These are phyloP conservation scores for Bipolaris zeicola DNA, from an alignment of 2,329 filamentous ascomycete species.

Conservation along the genomic window DNA sequence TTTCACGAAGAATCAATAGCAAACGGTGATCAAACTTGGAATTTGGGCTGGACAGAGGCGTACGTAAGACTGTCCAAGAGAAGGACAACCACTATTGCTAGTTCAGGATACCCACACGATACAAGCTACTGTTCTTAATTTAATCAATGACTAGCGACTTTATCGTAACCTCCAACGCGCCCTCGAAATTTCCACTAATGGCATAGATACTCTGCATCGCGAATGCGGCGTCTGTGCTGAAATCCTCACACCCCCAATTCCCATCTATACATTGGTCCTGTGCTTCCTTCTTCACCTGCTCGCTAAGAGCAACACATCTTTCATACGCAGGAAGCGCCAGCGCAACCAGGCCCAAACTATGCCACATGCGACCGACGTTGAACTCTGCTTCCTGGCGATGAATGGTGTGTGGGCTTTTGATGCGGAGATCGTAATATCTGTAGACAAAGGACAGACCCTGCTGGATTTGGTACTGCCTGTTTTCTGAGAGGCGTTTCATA, in stretches of 20 bases:
- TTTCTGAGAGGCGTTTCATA: conserved; percentile 86
- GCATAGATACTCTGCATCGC: conserved; percentile 72
- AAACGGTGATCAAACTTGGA: too few relatives aligned
- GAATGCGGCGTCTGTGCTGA: conserved; percentile 73
- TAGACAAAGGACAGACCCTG: conserved; percentile 84
- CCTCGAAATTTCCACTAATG: conserved; percentile 65
- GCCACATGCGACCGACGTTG: conserved; percentile 78
- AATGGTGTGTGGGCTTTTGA: conserved; percentile 48
- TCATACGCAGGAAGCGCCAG: conserved; percentile 76
- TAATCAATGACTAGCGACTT: conserved; percentile 57
- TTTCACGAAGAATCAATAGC: background rate
- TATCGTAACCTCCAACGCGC: conserved; percentile 66
- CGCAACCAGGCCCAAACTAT: conserved; percentile 73
- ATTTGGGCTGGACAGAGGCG: too few relatives aligned
- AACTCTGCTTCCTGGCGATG: conserved; percentile 78
- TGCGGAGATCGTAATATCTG: conserved; percentile 70
- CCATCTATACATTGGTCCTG: conserved; percentile 27
- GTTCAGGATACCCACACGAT: too few relatives aligned
- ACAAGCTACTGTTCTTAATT: background rate
- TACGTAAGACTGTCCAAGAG: background rate
- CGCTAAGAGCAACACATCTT: conserved; percentile 58
- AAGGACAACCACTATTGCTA: background rate
- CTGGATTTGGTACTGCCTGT: conserved; percentile 83
- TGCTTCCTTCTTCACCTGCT: conserved; percentile 45
- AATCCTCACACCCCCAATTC: conserved; percentile 59